Base-by-base conservation (phyloP, 805 yeast genomes). In the Kluyveromyces siamensis region DNA sequence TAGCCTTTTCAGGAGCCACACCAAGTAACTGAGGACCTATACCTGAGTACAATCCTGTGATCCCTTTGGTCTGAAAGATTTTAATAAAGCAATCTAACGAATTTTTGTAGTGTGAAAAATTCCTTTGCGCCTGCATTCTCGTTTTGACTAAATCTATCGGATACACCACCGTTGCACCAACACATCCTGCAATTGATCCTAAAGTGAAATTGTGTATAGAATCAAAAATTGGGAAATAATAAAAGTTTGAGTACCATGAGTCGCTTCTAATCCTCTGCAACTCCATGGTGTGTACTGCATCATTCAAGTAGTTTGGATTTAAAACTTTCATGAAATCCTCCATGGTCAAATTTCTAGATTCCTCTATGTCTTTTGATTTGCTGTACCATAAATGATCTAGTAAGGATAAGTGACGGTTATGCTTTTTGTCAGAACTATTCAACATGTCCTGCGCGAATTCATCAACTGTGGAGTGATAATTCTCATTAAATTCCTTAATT, bases 1-100 rank as follows among this genome's bases (percentile, higher is more conserved):
- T 91, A 41, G 98, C 98, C 72, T 91, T 91, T 67, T 91, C 99
- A 2, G 99, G 99, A 0, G 98, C 98, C 46, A 91, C 98, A 56
- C 99, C 99, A 44, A 93, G 80, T 60, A 91, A 73, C 69, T 93
- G 98, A 16, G 98, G 97, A 9, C 87, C 86, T 46, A 91, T 73
- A 48, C 99, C 99, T 6, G 96, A 84, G 68, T 91, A 91, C 50
- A 91, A 75, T 8, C 98, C 98, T 57, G 74, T 71, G 44, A 84
- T 60, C 46, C 97, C 97, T 70, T 91, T 98, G 52, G 76, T 74
- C 40, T 72, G 68, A 19, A 90, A 52, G 41, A 90, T 88, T 61
- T 89, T 88, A 41, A 74, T 69, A 65, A 90, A 83, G 69, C 98
- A 93, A 65, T 91, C 97, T 21, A 82, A 52, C 8, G 96, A 89